Percentiles rank a stretch among this genome's conserved stretches.
phyloP scores from a whole-genome alignment of 495 filamentous ascomycete genomes.

The Hypoxylon intermedium region DNA sequence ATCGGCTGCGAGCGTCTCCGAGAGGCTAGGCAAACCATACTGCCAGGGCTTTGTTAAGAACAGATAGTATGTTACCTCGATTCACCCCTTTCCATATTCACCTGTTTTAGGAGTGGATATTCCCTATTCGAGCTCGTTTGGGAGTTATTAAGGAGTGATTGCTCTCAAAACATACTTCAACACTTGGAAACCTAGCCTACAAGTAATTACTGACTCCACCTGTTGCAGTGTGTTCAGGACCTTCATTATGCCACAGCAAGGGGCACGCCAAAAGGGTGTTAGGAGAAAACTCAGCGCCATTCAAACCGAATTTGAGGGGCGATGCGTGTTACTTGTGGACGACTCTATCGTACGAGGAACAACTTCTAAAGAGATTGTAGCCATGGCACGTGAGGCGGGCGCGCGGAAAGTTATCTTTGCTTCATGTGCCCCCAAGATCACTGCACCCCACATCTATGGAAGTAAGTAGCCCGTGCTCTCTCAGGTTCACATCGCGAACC shows the following conservation, averaged over 20 bases:
- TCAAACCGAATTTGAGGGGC: slow-evolving; percentile 82
- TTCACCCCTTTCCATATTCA: too few species aligned
- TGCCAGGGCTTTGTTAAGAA: slow-evolving; percentile 88
- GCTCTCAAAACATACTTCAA: slow-evolving; percentile 44
- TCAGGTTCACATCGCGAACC: not conserved
- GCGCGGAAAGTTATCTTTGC: slow-evolving; percentile 92
- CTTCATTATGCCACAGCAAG: slow-evolving; percentile 64
- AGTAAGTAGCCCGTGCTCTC: slow-evolving; percentile 21
- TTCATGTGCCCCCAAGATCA: slow-evolving; percentile 86
- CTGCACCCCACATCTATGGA: slow-evolving; percentile 58
- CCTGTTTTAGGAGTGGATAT: too few species aligned
- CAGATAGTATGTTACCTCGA: too few species aligned
- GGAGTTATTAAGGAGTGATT: too few species aligned
- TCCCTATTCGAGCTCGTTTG: too few species aligned
- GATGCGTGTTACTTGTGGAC: slow-evolving; percentile 86
- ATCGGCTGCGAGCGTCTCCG: slow-evolving; percentile 79
- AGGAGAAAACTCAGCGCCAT: slow-evolving; percentile 83
- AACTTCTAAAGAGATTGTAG: slow-evolving; percentile 89
- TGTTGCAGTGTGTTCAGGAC: too few species aligned
- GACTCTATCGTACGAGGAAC: slow-evolving; percentile 95
- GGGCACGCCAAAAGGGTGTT: slow-evolving; percentile 79
- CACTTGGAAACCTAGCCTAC: too few species aligned
- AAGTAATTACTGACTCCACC: not conserved
- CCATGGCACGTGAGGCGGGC: slow-evolving; percentile 86
- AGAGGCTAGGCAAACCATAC: slow-evolving; percentile 78